These are phyloP conservation scores for Glomus cerebriforme DNA, from an alignment of 192 early-diverging fungal species.

Conservation along the genomic window DNA sequence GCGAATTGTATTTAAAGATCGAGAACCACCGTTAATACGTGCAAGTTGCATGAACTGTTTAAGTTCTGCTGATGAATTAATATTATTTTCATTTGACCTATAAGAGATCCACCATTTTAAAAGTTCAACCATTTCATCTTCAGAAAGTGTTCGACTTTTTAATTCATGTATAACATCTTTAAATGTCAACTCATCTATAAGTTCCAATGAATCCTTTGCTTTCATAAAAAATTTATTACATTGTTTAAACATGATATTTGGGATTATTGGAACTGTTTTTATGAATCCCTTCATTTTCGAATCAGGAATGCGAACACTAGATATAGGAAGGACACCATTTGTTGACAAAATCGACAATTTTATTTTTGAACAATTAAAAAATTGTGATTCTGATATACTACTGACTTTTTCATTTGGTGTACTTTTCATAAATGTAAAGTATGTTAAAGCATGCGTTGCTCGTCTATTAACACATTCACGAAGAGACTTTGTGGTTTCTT, in stretches of 20 bases:
- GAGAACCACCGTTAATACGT: constrained; percentile 30
- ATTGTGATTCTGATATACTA: constrained; percentile 56
- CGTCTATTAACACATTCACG: constrained; percentile 46
- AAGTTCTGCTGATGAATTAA: background rate
- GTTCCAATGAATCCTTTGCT: constrained; percentile 38
- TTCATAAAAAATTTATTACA: constrained; percentile 60
- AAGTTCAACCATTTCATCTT: too few relatives aligned
- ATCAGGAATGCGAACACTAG: constrained; percentile 63
- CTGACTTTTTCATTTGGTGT: constrained; percentile 74
- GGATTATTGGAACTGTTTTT: constrained; percentile 63
- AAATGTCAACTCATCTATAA: constrained; percentile 53
- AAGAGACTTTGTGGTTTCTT: background rate
- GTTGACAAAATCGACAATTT: constrained; percentile 66
- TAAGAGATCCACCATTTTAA: too few relatives aligned
- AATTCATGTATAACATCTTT: constrained; percentile 72
- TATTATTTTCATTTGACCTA: too few relatives aligned
- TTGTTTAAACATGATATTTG: constrained; percentile 47
- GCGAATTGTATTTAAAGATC: constrained; percentile 52
- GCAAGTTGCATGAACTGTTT: background rate
- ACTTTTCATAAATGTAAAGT: constrained; percentile 69
- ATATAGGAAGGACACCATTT: constrained; percentile 57
- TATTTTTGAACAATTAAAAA: constrained; percentile 52
- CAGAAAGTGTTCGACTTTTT: constrained; percentile 49
- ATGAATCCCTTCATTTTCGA: constrained; percentile 59
- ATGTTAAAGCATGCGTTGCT: constrained; percentile 62